Conservation (phyloP, 2,329 filamentous ascomycete genomes). For the Ophidiomyces ophidiicola region DNA sequence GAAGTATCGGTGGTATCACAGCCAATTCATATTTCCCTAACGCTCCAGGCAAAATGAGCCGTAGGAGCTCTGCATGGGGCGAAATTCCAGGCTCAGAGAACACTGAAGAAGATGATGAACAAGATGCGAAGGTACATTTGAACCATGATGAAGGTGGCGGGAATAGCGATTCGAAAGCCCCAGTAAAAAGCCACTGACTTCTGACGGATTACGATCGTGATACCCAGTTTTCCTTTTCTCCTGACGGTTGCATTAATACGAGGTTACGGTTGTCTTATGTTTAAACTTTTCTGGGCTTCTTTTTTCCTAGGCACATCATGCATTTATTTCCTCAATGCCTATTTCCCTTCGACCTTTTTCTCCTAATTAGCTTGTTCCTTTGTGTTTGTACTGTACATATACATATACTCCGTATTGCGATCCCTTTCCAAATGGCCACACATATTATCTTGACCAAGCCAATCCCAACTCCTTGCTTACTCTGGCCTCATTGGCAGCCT, state of each 20-base stretch:
- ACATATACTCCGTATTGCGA: too few species aligned
- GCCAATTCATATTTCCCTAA: constrained; percentile 39
- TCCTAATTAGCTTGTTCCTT: too few species aligned
- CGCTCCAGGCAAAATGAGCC: constrained; percentile 28
- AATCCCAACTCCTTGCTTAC: too few species aligned
- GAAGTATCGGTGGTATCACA: constrained; percentile 57
- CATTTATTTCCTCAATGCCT: too few species aligned
- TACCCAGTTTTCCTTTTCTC: constrained; percentile 2
- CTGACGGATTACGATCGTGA: constrained; percentile 6
- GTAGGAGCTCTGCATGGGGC: constrained; percentile 35
- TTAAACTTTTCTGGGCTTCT: too few species aligned
- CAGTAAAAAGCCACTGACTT: constrained; percentile 3
- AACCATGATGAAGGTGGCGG: neutral
- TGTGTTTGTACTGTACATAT: too few species aligned
- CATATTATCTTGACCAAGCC: too few species aligned
- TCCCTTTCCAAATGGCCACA: too few species aligned
- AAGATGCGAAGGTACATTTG: constrained; percentile 2
- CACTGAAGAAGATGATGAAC: constrained; percentile 17
- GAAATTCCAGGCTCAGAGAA: constrained; percentile 31
- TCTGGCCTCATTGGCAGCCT: too few species aligned
- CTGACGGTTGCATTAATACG: neutral
- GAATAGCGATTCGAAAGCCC: neutral
- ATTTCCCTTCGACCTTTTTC: too few species aligned
- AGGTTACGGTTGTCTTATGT: neutral
- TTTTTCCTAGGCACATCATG: too few species aligned